Percentiles rank a stretch among this genome's conserved stretches.
These are phyloP conservation scores for Fusarium nanum DNA, from an alignment of 2,329 filamentous ascomycete genomes.

Conservation along the genomic window DNA sequence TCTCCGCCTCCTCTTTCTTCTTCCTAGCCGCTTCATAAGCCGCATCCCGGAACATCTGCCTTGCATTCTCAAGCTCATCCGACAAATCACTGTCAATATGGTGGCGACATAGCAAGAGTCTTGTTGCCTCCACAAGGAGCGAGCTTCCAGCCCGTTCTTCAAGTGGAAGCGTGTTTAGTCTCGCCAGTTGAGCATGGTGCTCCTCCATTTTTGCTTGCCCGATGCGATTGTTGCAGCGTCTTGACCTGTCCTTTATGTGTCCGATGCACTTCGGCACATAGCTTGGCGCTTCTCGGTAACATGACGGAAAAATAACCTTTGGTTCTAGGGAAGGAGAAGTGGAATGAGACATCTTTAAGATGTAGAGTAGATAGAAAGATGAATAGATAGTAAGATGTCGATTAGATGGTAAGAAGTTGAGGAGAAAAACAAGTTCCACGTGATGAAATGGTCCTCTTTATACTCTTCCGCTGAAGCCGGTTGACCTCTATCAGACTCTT, in stretches of 20 bases:
- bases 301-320: not conserved
- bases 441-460: not conserved
- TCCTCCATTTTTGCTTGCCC: not conserved
- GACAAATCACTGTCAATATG: not conserved
- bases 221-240: too few species aligned
- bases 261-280: too few species aligned
- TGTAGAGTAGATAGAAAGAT: not conserved
- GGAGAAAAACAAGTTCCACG: not conserved
- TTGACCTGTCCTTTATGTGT: too few species aligned
- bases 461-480: not conserved
- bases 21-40: fast-evolving
- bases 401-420: not conserved
- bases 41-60: fast-evolving
- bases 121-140: not conserved
- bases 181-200: fast-evolving
- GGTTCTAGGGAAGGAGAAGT: not conserved
- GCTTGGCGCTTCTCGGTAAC: not conserved
- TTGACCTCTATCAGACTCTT: not conserved
- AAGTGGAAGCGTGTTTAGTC: not conserved
- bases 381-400: not conserved
- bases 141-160: fast-evolving
- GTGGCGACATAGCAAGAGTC: not conserved
- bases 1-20: not conserved
- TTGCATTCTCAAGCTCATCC: fast-evolving
- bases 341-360: not conserved